Conservation (phyloP, 768 basidiomycete genomes). For the Lactifluus echinatus region DNA sequence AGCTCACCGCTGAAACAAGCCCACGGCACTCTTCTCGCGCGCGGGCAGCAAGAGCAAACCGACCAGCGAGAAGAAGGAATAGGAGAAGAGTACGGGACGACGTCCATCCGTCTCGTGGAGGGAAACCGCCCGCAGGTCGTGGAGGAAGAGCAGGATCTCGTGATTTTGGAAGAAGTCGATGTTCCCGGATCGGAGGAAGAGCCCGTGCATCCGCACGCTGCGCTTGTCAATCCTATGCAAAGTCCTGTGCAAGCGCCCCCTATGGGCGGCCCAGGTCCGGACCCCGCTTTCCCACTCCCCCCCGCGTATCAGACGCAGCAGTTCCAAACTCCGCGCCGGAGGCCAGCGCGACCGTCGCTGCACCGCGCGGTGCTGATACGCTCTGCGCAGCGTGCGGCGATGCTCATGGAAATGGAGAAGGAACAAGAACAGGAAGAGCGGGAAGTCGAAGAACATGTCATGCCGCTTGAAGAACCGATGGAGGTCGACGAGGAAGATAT, state of each 20-base stretch:
- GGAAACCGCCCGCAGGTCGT: constrained; percentile 59
- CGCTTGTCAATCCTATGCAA: constrained; percentile 8
- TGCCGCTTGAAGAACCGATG: constrained; percentile 16
- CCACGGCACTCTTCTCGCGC: neutral
- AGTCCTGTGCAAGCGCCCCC: constrained; percentile 8
- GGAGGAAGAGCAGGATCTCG: constrained; percentile 59
- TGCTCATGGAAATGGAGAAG: constrained; percentile 42
- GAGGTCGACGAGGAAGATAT: constrained; percentile 16
- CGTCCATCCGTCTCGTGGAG: constrained; percentile 52
- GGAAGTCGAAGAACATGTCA: constrained; percentile 16
- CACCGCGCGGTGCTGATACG: constrained; percentile 65
- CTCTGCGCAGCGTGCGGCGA: constrained; percentile 53
- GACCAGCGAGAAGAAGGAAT: constrained; percentile 36
- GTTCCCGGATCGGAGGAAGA: constrained; percentile 16
- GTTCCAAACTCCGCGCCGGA: constrained; percentile 22
- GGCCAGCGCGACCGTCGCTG: constrained; percentile 37
- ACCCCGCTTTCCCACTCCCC: constrained; percentile 13
- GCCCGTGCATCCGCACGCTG: neutral
- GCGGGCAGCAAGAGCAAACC: constrained; percentile 17
- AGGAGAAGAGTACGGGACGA: constrained; percentile 35
- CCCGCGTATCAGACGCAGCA: constrained; percentile 21
- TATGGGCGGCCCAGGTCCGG: constrained; percentile 2
- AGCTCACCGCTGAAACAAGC: constrained; percentile 22
- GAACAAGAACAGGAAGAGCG: constrained; percentile 42
- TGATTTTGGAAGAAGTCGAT: constrained; percentile 65